A percentile compares a stretch with the other conserved stretches of the same genome.
Conservation (phyloP, 441 rosid species). For the Melastoma candidum region DNA sequence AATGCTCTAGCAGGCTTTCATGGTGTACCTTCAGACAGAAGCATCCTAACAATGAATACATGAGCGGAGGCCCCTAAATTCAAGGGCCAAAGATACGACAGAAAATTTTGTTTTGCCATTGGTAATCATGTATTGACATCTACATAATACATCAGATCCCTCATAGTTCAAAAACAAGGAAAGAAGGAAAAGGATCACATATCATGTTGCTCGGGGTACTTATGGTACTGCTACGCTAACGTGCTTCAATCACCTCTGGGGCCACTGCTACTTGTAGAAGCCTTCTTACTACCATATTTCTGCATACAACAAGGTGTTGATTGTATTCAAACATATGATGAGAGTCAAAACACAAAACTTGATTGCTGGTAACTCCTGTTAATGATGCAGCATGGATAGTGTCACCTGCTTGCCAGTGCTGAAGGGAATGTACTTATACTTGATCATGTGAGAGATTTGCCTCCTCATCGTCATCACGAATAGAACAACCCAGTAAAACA, state of each 20-base stretch:
- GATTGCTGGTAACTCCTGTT: slow-evolving; percentile 1
- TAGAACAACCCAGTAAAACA: slow-evolving; percentile 55
- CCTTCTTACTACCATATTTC: slow-evolving; percentile 30
- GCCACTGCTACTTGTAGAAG: slow-evolving; percentile 22
- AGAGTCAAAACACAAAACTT: background rate
- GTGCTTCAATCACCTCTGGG: slow-evolving; percentile 21
- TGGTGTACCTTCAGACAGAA: too few relatives aligned
- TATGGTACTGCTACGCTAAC: too few relatives aligned
- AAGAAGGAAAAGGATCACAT: too few relatives aligned
- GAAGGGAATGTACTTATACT: slow-evolving; percentile 59
- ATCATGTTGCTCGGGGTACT: too few relatives aligned
- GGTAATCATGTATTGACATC: too few relatives aligned
- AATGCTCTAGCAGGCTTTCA: too few relatives aligned
- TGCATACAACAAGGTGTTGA: slow-evolving; percentile 6
- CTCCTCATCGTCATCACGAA: slow-evolving; percentile 66
- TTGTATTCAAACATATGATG: background rate
- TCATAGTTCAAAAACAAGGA: too few relatives aligned
- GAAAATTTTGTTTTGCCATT: too few relatives aligned
- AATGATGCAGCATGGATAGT: slow-evolving; percentile 1
- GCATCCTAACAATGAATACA: too few relatives aligned
- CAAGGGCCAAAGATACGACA: too few relatives aligned
- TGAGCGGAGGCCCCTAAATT: too few relatives aligned
- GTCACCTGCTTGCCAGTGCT: slow-evolving; percentile 65
- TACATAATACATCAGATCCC: too few relatives aligned
- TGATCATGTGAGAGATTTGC: slow-evolving; percentile 65